These are phyloP conservation scores for Lenwebbia sp. DNA, from an alignment of 345 rosid species.

Conservation along the genomic window DNA sequence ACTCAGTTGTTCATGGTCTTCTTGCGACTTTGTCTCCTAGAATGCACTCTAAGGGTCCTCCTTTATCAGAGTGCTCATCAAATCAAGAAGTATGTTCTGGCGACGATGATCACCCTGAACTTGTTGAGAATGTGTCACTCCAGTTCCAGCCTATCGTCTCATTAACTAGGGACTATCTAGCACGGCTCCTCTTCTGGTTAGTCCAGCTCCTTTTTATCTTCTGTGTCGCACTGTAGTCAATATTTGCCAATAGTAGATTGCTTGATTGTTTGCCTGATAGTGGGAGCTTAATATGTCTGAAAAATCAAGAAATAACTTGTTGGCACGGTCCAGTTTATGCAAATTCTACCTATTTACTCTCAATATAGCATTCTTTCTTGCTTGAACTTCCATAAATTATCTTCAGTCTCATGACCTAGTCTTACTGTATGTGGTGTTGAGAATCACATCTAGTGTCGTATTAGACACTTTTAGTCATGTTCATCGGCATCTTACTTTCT, in stretches of 20 bases:
- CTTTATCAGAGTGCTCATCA: conserved; percentile 37
- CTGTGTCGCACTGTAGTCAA: neutral
- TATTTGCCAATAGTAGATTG: neutral
- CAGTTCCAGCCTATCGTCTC: conserved; percentile 79
- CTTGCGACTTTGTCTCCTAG: conserved; percentile 86
- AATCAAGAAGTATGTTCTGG: conserved; percentile 31
- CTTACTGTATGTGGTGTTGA: neutral
- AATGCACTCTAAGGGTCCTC: conserved; percentile 75
- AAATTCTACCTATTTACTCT: neutral
- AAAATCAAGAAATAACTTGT: neutral
- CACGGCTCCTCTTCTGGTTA: conserved; percentile 94
- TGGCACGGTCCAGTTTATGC: neutral
- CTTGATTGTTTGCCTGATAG: neutral
- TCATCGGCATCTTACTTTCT: neutral
- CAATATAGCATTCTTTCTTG: neutral
- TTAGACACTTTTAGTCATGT: neutral
- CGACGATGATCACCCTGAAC: conserved; percentile 63
- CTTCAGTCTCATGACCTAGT: neutral
- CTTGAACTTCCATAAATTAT: neutral
- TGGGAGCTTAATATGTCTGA: neutral
- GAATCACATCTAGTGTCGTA: neutral
- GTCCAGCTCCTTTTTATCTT: conserved; percentile 2
- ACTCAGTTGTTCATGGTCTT: conserved; percentile 86
- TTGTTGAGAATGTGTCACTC: conserved; percentile 73
- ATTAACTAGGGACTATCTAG: conserved; percentile 80